Evolutionary conservation across 1,284 basidiomycete genomes (phyloP).

Genomic region (Ganoderma lucidum): DNA sequence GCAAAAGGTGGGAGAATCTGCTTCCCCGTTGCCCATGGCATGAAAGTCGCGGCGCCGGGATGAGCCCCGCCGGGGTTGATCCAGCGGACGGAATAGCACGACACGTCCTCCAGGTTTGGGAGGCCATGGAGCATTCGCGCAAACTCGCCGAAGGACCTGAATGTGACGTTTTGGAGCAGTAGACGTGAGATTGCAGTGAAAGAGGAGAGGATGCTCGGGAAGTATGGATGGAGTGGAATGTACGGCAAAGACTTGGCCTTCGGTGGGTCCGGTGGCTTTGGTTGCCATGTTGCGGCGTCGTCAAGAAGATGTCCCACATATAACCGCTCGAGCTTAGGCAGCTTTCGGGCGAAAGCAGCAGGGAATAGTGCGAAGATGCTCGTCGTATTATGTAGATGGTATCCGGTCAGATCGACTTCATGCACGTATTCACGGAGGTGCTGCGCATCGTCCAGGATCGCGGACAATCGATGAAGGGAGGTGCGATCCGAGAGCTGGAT

Average conservation of each 20-base stretch:
- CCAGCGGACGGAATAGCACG: neutral
- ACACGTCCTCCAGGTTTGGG: neutral
- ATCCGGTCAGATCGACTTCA: neutral
- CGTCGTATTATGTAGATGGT: neutral
- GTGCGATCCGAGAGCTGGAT: neutral
- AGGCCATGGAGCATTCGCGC: neutral
- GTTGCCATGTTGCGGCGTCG: neutral
- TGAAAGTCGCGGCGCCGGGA: neutral
- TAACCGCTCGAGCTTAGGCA: neutral
- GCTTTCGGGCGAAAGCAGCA: neutral
- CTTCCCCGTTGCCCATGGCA: neutral
- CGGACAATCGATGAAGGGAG: neutral
- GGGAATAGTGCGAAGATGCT: neutral
- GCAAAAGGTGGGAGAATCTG: neutral
- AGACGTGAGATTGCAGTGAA: neutral
- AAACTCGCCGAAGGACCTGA: neutral
- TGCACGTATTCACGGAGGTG: neutral
- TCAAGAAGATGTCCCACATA: neutral
- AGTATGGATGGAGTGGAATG: neutral
- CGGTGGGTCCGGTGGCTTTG: neutral
- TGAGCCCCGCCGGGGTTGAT: neutral
- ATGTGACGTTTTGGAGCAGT: neutral
- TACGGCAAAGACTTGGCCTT: neutral
- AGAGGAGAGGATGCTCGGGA: neutral
- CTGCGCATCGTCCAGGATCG: neutral